A percentile compares a stretch with the other conserved stretches of the same genome.
Conservation (phyloP, 208 protist species). For the Leishmania amazonensis region DNA sequence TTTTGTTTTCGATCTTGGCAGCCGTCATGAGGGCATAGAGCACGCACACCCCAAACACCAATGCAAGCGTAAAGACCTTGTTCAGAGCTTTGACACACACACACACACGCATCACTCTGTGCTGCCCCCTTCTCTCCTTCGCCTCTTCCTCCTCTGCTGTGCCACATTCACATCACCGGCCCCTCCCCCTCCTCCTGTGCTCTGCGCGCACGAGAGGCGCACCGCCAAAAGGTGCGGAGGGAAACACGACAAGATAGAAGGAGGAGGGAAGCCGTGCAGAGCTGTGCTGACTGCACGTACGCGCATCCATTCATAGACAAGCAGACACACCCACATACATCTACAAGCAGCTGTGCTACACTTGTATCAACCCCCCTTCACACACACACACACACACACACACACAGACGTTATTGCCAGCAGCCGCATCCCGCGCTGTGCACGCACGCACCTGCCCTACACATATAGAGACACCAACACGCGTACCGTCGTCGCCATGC, state of each 20-base stretch:
- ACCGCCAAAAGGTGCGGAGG: background rate
- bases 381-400: no score
- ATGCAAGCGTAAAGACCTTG: background rate
- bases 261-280: background rate
- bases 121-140: background rate
- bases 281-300: background rate
- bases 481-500: slow-evolving; percentile 36
- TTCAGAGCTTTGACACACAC: background rate
- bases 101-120: background rate
- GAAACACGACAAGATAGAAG: background rate
- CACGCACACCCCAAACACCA: background rate
- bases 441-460: background rate
- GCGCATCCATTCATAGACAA: background rate
- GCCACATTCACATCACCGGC: background rate
- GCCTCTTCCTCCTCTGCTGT: background rate
- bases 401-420: background rate
- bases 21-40: no score
- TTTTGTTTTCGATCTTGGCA: background rate
- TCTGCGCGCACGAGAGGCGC: background rate
- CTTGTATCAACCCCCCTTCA: background rate
- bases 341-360: background rate
- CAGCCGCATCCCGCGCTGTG: background rate
- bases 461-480: background rate
- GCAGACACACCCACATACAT: background rate
- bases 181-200: background rate